Evolutionary conservation across 495 filamentous ascomycete species (phyloP).

Genomic region (Hypoxylon lenormandii): DNA sequence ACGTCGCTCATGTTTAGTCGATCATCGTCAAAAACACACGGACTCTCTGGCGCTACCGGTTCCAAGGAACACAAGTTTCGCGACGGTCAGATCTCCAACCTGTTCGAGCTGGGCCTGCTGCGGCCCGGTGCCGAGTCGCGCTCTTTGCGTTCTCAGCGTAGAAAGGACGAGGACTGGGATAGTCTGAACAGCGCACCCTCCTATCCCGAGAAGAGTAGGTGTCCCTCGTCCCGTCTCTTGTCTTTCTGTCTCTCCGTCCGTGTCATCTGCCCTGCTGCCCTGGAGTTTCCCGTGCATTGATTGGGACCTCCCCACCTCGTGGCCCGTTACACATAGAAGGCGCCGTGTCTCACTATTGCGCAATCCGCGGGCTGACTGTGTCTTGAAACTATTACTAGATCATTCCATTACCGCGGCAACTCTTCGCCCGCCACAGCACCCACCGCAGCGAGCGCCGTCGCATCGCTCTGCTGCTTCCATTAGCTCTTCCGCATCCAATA

Average conservation of each 20-base stretch:
- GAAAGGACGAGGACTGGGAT: slow-evolving; percentile 52
- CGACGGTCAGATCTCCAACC: slow-evolving; percentile 53
- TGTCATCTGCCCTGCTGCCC: too few relatives aligned
- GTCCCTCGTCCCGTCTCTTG: slow-evolving; percentile 3
- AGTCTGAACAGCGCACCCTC: slow-evolving; percentile 49
- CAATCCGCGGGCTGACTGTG: slow-evolving; percentile 40
- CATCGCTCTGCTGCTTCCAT: slow-evolving; percentile 59
- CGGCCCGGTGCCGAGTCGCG: slow-evolving; percentile 51
- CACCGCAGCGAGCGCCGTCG: slow-evolving; percentile 54
- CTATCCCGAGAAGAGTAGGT: slow-evolving; percentile 62
- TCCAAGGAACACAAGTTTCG: slow-evolving; percentile 54
- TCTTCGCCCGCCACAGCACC: slow-evolving; percentile 39
- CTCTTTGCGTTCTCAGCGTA: slow-evolving; percentile 55
- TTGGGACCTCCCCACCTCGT: slow-evolving; percentile 28
- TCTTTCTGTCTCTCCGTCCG: neutral
- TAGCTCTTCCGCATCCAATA: slow-evolving; percentile 56
- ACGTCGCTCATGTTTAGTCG: slow-evolving; percentile 63
- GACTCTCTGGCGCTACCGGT: slow-evolving; percentile 41
- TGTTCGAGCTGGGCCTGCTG: slow-evolving; percentile 56
- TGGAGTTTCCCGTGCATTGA: neutral
- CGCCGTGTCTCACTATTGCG: slow-evolving; percentile 22
- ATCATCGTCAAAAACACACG: slow-evolving; percentile 57
- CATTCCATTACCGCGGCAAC: slow-evolving; percentile 55
- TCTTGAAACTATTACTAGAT: slow-evolving; percentile 49
- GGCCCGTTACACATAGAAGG: slow-evolving; percentile 6